These are phyloP conservation scores for Chloris gayana DNA, from an alignment of 176 grass and related monocot genomes.

Conservation along the genomic window DNA sequence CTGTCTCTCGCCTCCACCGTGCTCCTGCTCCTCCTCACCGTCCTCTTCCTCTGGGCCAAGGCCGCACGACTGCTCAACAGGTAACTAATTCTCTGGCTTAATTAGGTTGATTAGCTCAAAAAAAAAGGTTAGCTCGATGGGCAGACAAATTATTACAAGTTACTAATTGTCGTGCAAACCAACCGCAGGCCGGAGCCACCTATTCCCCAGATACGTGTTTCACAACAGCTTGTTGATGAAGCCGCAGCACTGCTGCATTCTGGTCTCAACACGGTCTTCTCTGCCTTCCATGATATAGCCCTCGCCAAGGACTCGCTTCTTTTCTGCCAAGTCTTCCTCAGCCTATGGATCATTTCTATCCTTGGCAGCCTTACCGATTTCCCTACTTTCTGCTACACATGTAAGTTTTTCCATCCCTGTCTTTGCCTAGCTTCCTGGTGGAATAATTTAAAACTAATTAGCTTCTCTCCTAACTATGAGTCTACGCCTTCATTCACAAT, in stretches of 20 bases:
- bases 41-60: slow-evolving; percentile 83
- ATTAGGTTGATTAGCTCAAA: no score
- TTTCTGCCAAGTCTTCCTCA: slow-evolving; percentile 51
- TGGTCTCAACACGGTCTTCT: slow-evolving; percentile 39
- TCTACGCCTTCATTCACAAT: not conserved
- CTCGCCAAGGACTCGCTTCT: slow-evolving; percentile 58
- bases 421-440: not conserved
- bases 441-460: no score
- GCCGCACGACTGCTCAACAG: slow-evolving; percentile 72
- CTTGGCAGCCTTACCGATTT: slow-evolving; percentile 61
- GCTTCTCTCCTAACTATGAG: not conserved
- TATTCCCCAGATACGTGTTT: slow-evolving; percentile 52
- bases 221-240: slow-evolving; percentile 55
- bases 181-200: slow-evolving; percentile 64
- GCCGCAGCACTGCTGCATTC: slow-evolving; percentile 47
- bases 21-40: slow-evolving; percentile 71
- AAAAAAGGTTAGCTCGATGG: no score
- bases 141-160: not conserved
- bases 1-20: slow-evolving; percentile 71
- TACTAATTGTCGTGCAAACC: not conserved
- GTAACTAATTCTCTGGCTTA: slow-evolving; percentile 6
- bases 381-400: slow-evolving; percentile 57
- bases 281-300: slow-evolving; percentile 53
- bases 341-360: slow-evolving; percentile 56
- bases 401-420: slow-evolving; percentile 23